Base-by-base conservation (phyloP, 441 rosid genomes). In the Hura crepitans region DNA sequence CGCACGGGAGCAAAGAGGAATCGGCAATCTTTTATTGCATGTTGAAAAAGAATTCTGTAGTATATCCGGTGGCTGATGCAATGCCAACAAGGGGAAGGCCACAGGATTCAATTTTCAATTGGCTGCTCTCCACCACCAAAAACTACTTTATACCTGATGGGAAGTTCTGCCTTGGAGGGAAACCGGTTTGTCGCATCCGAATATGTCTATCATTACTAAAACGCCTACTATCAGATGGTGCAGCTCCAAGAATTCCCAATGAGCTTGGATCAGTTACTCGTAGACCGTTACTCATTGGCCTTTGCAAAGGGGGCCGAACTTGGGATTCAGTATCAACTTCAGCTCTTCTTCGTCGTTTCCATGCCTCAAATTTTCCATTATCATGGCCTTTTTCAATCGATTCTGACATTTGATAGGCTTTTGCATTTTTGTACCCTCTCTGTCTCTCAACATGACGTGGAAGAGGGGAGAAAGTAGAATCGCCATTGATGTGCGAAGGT, bases 211-310 rank as follows among this genome's bases (percentile, higher is more conserved):
- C 88, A 6, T 74, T 81, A 42, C 54, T 76, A 56, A 84, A 70
- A 3, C 81, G 85, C 67, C 85, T 81, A 70, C n/a, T 62, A 74
- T 87, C 98, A n/a, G 92, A 77, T n/a, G 99, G 98, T 60, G 87
- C 93, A 0, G 97, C 96, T 65, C 99, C 99, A 14, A 96, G 97
- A 80, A 96, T 96, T 39, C 99, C 98, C 65, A 88, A 62, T 6
- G 97, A 87, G 71, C 75, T 93, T 58, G 97, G 90, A 83, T 91
- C 92, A 5, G 82, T 56, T 43, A 77, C 9, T 49, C 73, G 86
- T 59, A 30, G 55, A 58, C 82, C 87, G 66, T 80, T 81, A 57
- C 33, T 61, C 65, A 72, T 23, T 61, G 80, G 81, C 65, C 87
- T 79, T 68, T 75, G 84, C 49, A 78, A 50, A 25, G 80, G 79